These are phyloP conservation scores for Cadophora sp. DNA, from an alignment of 2,329 filamentous ascomycete species.

Conservation along the genomic window DNA sequence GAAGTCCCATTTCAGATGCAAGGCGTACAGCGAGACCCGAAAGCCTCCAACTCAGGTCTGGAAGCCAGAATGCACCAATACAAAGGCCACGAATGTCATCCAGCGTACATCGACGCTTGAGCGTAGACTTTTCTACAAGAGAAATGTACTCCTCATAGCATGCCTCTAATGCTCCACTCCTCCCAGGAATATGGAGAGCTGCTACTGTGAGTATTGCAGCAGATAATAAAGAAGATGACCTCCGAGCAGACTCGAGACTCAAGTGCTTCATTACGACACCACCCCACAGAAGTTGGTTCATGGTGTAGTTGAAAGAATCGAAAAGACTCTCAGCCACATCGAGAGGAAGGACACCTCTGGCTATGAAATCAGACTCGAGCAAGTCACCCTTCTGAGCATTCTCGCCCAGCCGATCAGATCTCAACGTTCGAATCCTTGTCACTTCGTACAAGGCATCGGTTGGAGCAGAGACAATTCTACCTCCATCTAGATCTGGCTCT, in stretches of 20 bases:
- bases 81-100: constrained; percentile 15
- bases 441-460: constrained; percentile 3
- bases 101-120: constrained; percentile 1
- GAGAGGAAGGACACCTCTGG: background rate
- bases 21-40: constrained; percentile 11
- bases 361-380: constrained; percentile 4
- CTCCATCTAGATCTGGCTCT: constrained; percentile 10
- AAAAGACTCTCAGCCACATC: constrained; percentile 11
- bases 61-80: constrained; percentile 18
- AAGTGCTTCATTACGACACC: constrained; percentile 4
- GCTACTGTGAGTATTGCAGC: constrained; percentile 11
- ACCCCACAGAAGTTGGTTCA: constrained; percentile 4
- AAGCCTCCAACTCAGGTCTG: constrained; percentile 14
- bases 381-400: background rate
- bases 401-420: background rate
- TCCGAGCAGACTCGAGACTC: background rate
- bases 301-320: constrained; percentile 16
- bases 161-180: background rate
- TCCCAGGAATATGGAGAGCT: constrained; percentile 1
- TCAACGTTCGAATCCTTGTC: background rate
- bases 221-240: constrained; percentile 1
- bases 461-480: constrained; percentile 3
- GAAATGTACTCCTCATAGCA: constrained; percentile 15
- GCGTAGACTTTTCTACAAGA: background rate
- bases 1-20: constrained; percentile 9